phyloP scores from a whole-genome alignment of 2,329 filamentous ascomycete species.

The Colletotrichum sp. region DNA sequence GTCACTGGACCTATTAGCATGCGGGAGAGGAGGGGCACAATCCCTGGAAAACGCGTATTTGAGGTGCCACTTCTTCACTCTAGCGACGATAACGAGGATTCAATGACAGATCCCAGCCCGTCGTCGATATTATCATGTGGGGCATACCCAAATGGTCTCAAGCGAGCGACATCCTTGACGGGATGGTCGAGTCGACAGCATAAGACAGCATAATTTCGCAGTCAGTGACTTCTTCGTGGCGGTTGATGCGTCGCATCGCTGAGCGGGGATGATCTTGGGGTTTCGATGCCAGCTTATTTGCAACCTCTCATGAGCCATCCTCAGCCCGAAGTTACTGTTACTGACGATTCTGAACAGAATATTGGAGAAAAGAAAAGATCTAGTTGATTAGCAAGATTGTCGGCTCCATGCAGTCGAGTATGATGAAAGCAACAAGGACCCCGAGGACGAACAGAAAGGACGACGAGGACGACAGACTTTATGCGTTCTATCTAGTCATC shows the following conservation, averaged over 20 bases:
- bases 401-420: too few relatives aligned
- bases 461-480: background rate
- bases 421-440: background rate
- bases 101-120: background rate
- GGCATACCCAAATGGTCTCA: background rate
- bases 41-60: background rate
- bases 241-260: too few relatives aligned
- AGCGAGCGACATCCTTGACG: accelerated
- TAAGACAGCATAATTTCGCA: background rate
- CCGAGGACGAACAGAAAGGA: background rate
- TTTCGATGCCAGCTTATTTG: background rate
- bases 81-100: background rate
- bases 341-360: too few relatives aligned
- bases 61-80: background rate
- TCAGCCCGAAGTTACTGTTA: too few relatives aligned
- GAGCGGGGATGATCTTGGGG: background rate
- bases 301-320: background rate
- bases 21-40: background rate
- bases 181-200: background rate
- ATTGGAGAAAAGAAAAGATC: too few relatives aligned
- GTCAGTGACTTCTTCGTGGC: background rate
- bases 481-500: accelerated
- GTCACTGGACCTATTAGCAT: background rate
- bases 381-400: too few relatives aligned
- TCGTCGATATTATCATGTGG: background rate